Conservation (phyloP, 176 grass and related monocot genomes). For the Phoenix roebelenii region DNA sequence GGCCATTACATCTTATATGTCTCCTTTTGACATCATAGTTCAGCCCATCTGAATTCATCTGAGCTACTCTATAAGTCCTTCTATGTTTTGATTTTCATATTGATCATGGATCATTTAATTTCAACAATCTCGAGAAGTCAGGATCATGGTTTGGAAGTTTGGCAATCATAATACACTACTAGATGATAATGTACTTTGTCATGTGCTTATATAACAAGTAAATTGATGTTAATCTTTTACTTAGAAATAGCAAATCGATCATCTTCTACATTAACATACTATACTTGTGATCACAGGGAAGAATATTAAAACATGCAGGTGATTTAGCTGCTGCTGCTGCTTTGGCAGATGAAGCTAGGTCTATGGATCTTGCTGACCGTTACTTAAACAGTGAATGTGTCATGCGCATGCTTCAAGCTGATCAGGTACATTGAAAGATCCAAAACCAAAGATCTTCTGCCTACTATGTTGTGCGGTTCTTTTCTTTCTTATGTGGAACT, state of each 20-base stretch:
- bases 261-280: not conserved
- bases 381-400: constrained; percentile 98
- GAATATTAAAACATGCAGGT: constrained; percentile 83
- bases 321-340: constrained; percentile 73
- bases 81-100: too few species aligned
- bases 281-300: constrained; percentile 55
- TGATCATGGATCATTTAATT: too few species aligned
- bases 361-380: constrained; percentile 98
- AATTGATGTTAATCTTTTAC: too few species aligned
- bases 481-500: not conserved
- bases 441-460: not conserved
- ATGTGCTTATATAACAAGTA: too few species aligned
- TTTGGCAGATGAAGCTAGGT: constrained; percentile 94
- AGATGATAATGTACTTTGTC: too few species aligned
- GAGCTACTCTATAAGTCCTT: too few species aligned
- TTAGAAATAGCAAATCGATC: not conserved
- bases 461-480: not conserved
- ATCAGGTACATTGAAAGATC: constrained; percentile 49
- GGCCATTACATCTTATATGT: too few species aligned
- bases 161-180: too few species aligned
- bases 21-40: too few species aligned
- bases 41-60: too few species aligned
- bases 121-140: too few species aligned
- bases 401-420: constrained; percentile 96
- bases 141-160: too few species aligned